Evolutionary conservation across 306 rosid species (phyloP).

Genomic region (Malus asiatica): DNA sequence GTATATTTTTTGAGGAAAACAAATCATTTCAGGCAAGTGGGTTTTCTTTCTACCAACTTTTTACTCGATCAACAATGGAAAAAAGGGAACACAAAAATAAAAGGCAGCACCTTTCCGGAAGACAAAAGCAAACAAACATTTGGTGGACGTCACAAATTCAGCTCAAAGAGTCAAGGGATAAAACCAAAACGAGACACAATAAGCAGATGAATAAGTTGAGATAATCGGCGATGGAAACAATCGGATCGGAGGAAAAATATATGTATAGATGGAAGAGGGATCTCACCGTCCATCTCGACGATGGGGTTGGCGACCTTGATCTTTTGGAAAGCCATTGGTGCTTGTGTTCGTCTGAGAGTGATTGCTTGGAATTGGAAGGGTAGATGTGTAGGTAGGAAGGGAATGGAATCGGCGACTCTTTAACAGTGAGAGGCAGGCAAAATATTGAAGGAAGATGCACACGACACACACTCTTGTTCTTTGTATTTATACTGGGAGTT

Average conservation of each 20-base stretch:
- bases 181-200: background rate
- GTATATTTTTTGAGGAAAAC: background rate
- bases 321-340: slow-evolving; percentile 67
- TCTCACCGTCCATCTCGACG: slow-evolving; percentile 98
- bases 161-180: background rate
- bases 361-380: background rate
- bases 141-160: background rate
- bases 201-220: background rate
- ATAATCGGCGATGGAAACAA: background rate
- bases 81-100: background rate
- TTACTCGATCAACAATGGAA: background rate
- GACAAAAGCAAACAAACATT: background rate
- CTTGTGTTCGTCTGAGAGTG: background rate
- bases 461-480: too few species aligned
- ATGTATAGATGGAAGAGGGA: background rate
- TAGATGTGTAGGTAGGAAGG: background rate
- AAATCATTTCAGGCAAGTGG: background rate
- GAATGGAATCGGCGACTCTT: background rate
- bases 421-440: background rate
- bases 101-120: background rate
- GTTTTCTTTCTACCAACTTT: background rate
- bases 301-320: slow-evolving; percentile 91
- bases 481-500: too few species aligned
- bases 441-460: background rate
- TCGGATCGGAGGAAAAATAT: background rate